Conservation (phyloP, 1,139 yeast species). For the Hansenula sp. region DNA sequence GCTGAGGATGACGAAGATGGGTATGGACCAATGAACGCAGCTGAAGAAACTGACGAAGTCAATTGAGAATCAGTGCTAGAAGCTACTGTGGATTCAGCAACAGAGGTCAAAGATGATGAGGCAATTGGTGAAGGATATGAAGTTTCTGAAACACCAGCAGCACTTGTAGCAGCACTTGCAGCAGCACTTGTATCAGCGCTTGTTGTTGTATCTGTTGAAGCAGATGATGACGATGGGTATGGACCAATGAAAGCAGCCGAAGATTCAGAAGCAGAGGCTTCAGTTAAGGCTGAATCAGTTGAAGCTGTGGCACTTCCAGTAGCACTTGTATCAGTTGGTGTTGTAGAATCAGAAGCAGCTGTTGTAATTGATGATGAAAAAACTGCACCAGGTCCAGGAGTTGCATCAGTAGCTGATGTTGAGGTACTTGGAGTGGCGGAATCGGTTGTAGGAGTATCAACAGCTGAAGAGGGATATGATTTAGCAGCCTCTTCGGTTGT, state of each 20-base stretch:
- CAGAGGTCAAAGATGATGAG: neutral
- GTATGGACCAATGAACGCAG: neutral
- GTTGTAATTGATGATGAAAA: neutral
- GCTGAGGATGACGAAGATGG: neutral
- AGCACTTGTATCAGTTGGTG: conserved; percentile 1
- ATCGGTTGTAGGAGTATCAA: neutral
- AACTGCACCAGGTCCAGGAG: conserved; percentile 1
- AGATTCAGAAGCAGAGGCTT: conserved; percentile 3
- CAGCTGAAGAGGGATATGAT: neutral
- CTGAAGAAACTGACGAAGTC: conserved; percentile 5
- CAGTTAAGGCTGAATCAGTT: neutral
- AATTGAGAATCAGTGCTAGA: neutral
- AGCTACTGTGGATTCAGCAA: conserved; percentile 1
- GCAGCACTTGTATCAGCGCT: neutral
- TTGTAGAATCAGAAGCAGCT: neutral
- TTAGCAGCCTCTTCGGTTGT: neutral
- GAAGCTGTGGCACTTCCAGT: conserved; percentile 1
- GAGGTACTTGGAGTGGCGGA: conserved; percentile 1
- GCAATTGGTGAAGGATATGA: too few relatives aligned
- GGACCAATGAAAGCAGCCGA: conserved; percentile 3
- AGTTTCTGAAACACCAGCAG: too few relatives aligned
- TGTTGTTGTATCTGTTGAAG: too few relatives aligned
- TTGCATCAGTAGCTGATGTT: neutral
- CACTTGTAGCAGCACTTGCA: neutral
- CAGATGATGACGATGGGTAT: neutral